A percentile compares a stretch with the other conserved stretches of the same genome.
Evolutionary conservation across 345 rosid species (phyloP).

Genomic region (Cochlearia excelsa): DNA sequence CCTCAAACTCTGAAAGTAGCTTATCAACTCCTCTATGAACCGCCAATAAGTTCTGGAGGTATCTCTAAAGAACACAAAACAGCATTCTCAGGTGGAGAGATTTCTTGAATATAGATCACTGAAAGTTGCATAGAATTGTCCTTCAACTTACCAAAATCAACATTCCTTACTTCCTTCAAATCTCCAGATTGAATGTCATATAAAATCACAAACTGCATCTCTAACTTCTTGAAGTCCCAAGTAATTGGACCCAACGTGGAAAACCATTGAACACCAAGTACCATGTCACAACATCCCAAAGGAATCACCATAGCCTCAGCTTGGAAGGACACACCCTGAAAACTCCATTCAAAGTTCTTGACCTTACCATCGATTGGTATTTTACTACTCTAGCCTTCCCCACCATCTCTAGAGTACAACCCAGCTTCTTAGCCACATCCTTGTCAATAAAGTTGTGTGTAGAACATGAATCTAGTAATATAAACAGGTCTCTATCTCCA

Average conservation of each 20-base stretch:
- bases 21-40: no score
- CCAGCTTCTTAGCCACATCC: background rate
- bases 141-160: background rate
- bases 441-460: background rate
- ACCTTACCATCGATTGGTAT: background rate
- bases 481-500: background rate
- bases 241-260: background rate
- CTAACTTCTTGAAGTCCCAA: background rate
- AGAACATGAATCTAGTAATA: background rate
- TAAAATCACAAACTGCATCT: background rate
- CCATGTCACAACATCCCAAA: background rate
- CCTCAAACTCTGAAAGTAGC: background rate
- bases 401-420: fast-evolving
- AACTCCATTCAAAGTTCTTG: background rate
- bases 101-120: background rate
- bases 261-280: background rate
- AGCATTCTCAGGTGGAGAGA: background rate
- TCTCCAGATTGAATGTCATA: background rate
- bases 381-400: background rate
- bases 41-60: no score
- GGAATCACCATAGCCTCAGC: background rate
- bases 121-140: background rate
- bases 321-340: background rate
- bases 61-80: no score
- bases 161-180: background rate